Evolutionary conservation across 1,284 basidiomycete species (phyloP), one percentile per base, ranked within the genome.

Genomic region (Phylloboletellus chloephorus): DNA sequence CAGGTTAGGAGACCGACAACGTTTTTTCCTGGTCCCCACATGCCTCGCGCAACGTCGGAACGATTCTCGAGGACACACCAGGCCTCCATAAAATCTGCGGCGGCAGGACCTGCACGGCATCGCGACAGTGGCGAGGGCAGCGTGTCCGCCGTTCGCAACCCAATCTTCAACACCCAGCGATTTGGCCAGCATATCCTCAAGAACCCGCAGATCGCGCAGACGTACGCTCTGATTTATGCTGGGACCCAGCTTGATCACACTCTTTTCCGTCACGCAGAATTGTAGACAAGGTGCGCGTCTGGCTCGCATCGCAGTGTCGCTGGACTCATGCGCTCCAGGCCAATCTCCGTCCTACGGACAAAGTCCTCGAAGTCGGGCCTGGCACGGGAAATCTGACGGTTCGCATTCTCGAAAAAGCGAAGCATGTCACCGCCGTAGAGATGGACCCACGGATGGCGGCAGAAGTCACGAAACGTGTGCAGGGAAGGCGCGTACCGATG

Each of bases 401-500:
- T 12, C 75, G 88, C 55, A 98, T 99, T 50, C 69, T 99, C 26
- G 91, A 97, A 56, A 88, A 93, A 65, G 88, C 88, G 48, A 94
- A 95, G 60, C 85, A 88, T 69, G 83, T 90, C 21, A 89, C 88
- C 0, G 95, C 93, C 1, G 82, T 98, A 21, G 96, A 99, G 65
- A 96, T 98, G 91, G 96, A 98, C 62, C 96, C 96, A 51, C 82
- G 96, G 26, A 98, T 98, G 95, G 95, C 94, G 13, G 93, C 93
- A 33, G 95, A 98, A 64, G 77, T 98, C 41, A 88, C 88, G 44
- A 98, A 98, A 67, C 85, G 96, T 53, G 93, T 98, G 1, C 88
- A 98, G 72, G 95, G 95, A 72, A 98, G 87, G 94, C 96, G 65
- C 31, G 34, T 41, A 16, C 46, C 30, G 15, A 40, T 17, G 6